Conservation (phyloP, 805 yeast species). For the Teunomyces tritomae region DNA sequence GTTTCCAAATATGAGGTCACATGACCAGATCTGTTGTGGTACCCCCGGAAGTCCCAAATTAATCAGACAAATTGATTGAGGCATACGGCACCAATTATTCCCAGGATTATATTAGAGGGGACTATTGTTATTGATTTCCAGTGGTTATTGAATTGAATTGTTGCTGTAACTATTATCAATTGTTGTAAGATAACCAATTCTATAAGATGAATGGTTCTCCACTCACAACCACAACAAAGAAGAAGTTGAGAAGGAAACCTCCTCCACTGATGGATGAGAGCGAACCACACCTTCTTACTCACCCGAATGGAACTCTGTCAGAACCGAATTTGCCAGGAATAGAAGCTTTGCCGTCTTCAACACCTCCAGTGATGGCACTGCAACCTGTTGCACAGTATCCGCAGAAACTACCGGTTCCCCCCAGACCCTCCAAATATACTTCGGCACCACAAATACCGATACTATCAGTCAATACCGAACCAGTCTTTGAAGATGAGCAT, state of each 20-base stretch:
- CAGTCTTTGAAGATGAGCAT: background rate
- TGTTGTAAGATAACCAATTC: background rate
- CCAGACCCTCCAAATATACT: background rate
- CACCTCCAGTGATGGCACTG: background rate
- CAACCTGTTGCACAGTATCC: too few species aligned
- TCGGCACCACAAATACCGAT: background rate
- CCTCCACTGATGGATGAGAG: constrained; percentile 17
- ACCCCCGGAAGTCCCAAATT: background rate
- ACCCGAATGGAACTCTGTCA: background rate
- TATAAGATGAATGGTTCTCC: background rate
- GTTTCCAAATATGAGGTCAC: background rate
- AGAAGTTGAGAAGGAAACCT: constrained; percentile 23
- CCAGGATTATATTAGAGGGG: background rate
- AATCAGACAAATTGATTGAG: background rate
- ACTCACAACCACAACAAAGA: constrained; percentile 1
- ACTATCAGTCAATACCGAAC: background rate
- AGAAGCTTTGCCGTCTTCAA: background rate
- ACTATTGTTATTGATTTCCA: background rate
- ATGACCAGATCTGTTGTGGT: background rate
- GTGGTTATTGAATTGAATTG: background rate
- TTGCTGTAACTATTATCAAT: too few species aligned
- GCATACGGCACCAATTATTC: background rate
- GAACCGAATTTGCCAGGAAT: background rate
- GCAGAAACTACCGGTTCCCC: background rate
- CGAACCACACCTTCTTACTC: background rate